These are phyloP conservation scores for Aphanomyces astaci DNA, from an alignment of 352 stramenopile species.

Conservation along the genomic window DNA sequence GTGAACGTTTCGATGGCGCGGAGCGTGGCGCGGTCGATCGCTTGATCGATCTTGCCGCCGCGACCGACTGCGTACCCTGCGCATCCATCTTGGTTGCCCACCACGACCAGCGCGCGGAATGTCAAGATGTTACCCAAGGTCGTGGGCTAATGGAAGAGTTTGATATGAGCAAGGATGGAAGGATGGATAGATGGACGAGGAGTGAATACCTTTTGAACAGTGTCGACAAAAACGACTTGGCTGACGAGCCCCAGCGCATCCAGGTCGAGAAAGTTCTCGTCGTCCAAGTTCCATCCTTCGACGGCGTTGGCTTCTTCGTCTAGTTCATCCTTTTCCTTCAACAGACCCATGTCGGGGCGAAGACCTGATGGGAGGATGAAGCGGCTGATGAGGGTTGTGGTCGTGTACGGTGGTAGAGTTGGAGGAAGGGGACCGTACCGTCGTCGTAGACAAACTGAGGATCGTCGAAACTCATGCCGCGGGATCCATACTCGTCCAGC, in stretches of 20 bases:
- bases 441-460: constrained; percentile 29
- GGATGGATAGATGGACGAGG: no score
- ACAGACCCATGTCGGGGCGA: constrained; percentile 42
- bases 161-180: neutral
- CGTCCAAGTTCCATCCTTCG: constrained; percentile 53
- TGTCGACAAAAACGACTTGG: constrained; percentile 77
- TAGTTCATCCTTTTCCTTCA: constrained; percentile 59
- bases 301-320: constrained; percentile 66
- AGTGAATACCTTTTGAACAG: constrained; percentile 56
- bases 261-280: constrained; percentile 57
- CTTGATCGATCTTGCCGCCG: constrained; percentile 75
- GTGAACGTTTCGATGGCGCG: constrained; percentile 91
- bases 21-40: constrained; percentile 82
- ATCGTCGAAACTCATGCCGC: constrained; percentile 53
- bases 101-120: constrained; percentile 89
- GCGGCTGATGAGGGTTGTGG: no score
- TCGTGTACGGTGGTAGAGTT: no score
- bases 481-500: constrained; percentile 73
- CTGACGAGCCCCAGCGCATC: constrained; percentile 56
- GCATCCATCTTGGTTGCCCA: constrained; percentile 90
- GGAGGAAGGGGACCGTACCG: neutral
- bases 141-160: constrained; percentile 43
- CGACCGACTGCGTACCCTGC: constrained; percentile 92
- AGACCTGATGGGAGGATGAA: no score
- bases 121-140: constrained; percentile 88